These are phyloP conservation scores for Diaporthe australafricana DNA, from an alignment of 2,329 filamentous ascomycete species.

Conservation along the genomic window DNA sequence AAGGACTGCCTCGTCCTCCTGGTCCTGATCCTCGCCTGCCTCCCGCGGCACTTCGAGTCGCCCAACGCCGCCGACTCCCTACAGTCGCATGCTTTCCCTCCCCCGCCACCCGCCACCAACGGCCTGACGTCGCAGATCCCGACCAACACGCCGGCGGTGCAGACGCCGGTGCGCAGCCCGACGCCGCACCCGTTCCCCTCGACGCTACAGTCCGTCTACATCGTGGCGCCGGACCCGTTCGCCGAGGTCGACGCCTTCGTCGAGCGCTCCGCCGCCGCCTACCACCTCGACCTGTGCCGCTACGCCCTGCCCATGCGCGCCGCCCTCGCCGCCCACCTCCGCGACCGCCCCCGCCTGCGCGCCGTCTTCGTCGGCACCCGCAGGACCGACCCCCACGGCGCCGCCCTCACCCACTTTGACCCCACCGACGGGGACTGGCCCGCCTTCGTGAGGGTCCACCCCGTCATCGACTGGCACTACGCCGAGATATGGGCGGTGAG, in stretches of 20 bases:
- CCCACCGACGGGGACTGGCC: conserved; percentile 92
- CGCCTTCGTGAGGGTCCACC: conserved; percentile 90
- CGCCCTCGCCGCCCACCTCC: conserved; percentile 82
- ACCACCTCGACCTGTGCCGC: conserved; percentile 80
- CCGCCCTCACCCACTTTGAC: conserved; percentile 83
- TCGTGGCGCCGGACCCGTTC: conserved; percentile 87
- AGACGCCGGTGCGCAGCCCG: conserved; percentile 33
- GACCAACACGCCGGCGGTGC: conserved; percentile 34
- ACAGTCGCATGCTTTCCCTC: conserved; percentile 26
- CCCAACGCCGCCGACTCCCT: conserved; percentile 37
- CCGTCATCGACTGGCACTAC: conserved; percentile 98
- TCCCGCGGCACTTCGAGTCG: conserved; percentile 53
- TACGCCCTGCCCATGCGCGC: conserved; percentile 84
- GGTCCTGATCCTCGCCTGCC: conserved; percentile 81
- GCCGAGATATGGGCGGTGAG: conserved; percentile 92
- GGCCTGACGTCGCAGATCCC: conserved; percentile 29
- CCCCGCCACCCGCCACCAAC: conserved; percentile 4
- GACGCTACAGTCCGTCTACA: conserved; percentile 84
- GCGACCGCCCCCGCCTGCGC: conserved; percentile 71
- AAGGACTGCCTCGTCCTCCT: conserved; percentile 97
- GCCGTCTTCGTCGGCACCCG: conserved; percentile 91
- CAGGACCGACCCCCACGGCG: conserved; percentile 91
- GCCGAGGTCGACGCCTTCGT: conserved; percentile 89
- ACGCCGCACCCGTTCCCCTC: conserved; percentile 49
- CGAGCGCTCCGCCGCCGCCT: conserved; percentile 69